Base-by-base conservation (phyloP, 2,329 filamentous ascomycete genomes). In the Elsinoe batatas region DNA sequence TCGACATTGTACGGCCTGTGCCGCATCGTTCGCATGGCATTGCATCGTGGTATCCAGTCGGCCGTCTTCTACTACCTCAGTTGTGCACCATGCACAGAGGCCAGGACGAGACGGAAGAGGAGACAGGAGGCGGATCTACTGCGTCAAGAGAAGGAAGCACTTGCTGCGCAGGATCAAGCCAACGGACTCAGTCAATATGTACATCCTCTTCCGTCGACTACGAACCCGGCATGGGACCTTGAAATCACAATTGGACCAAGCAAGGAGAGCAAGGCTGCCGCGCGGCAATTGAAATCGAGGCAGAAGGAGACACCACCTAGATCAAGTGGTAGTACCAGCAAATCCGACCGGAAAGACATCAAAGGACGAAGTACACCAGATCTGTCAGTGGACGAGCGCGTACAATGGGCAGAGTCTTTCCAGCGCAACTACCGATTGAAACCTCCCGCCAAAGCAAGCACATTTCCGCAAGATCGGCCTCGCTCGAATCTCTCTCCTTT, bases 141-240 rank as follows among this genome's bases (percentile, higher is more conserved):
- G 59, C 78, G 83, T 56, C 75, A 80, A 62, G 80, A 85, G 61
- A 84, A 86, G 67, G 77, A 79, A 44, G 80, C 76, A 58, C 70
- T 83, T 57, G 53, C 38, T 37, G 42, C 38, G 3, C 26, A 17
- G 33, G 13, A 32, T 15, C 32, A 51, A 26, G 60, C 62, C 53
- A 15, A 38, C 2, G 47, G 47, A 13, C 35, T 38, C 17, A 20
- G 20, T n/a, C 70, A 82, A 10, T 93, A 95, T 69, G 78, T 82
- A 51, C 90, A 96, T 64, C 66, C 90, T 86, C 1, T 81, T 83
- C 43, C 87, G 89, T 93, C 89, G 64, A 85, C 84, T 64, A 95
- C 89, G 26, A 96, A 96, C 64, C 84, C 85, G 11, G 88, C 88
- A 71, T 96, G 91, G 91, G 76, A 79, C 32, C 87, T 93, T 66